A percentile compares a stretch with the other conserved stretches of the same genome.
These are phyloP conservation scores for Hemileia vastatrix DNA, from an alignment of 1,284 basidiomycete genomes.

Conservation along the genomic window DNA sequence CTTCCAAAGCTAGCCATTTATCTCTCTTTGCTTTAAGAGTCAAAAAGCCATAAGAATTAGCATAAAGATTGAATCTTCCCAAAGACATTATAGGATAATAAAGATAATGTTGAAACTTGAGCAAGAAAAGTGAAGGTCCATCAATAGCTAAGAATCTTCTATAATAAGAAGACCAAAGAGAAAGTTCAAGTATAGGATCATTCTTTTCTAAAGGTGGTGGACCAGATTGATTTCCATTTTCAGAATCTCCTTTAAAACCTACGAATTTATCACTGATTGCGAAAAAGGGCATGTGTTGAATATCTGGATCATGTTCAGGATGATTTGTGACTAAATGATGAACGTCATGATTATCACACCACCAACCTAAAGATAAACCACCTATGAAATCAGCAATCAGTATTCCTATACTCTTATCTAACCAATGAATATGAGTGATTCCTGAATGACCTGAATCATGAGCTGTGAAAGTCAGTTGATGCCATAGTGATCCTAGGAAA, in stretches of 20 bases:
- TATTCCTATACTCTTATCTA: conserved; percentile 40
- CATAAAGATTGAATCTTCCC: conserved; percentile 46
- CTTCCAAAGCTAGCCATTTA: conserved; percentile 35
- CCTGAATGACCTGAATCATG: conserved; percentile 45
- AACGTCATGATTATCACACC: conserved; percentile 46
- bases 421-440: conserved; percentile 39
- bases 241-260: no score
- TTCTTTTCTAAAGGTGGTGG: no score
- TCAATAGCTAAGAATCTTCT: conserved; percentile 40
- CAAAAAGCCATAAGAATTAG: conserved; percentile 39
- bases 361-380: conserved; percentile 44
- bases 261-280: conserved; percentile 39
- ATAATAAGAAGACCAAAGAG: conserved; percentile 42
- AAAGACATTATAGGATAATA: conserved; percentile 45
- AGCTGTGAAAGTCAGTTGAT: conserved; percentile 44
- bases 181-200: no score
- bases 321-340: conserved; percentile 45
- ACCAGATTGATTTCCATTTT: no score
- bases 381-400: conserved; percentile 42
- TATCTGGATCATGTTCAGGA: conserved; percentile 46
- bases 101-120: conserved; percentile 42
- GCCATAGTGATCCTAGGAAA: conserved; percentile 41
- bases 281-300: conserved; percentile 46
- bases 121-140: conserved; percentile 37
- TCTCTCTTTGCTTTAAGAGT: conserved; percentile 34